Evolutionary conservation across 1,284 basidiomycete species (phyloP), one percentile per base, ranked within the genome.

Genomic region (Ustilago cynodontis): DNA sequence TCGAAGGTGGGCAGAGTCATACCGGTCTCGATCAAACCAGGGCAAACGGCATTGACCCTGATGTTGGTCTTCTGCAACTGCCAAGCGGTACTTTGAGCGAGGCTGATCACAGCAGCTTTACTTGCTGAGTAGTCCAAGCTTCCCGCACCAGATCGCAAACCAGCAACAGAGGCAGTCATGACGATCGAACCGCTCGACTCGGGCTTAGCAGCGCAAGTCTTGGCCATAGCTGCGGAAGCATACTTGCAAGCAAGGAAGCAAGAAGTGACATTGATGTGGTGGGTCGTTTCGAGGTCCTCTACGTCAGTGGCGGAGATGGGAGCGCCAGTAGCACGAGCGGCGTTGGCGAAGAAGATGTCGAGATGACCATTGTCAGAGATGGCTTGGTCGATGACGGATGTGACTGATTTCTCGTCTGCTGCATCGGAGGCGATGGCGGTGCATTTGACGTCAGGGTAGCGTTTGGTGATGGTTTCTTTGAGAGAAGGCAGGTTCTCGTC

Each of bases 321-420:
- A n/a, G 87, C 79, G 18, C 59, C 82, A 1, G 88, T 88, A 3
- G 89, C 89, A 54, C 92, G 65, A 20, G 78, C 85, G 10, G 85
- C 84, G 57, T 98, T 97, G 41, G 95, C 95, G 84, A 94, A 97
- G 88, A 95, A 97, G 76, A 96, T 91, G 80, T 98, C 95, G 18
- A 97, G 88, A 53, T 91, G 89, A 2, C 94, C 94, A 81, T 94
- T 91, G 73, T 97, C 94, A 43, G 89, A 85, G 18, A 95, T 79
- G 1, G 92, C 93, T 71, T 88, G 90, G 67, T 92, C 87, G 86
- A 94, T 93, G 2, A 95, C 84, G 3, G 86, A 87, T 33, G 89
- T 88, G 71, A 97, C 91, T 16, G 91, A 89, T n/a, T 86, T 79
- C 66, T 94, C 91, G 81, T 94, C 91, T 14, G 94, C 91, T 8